A percentile compares a stretch with the other conserved stretches of the same genome.
Conservation (phyloP, 2,329 filamentous ascomycete species). For the Fusarium sp. region DNA sequence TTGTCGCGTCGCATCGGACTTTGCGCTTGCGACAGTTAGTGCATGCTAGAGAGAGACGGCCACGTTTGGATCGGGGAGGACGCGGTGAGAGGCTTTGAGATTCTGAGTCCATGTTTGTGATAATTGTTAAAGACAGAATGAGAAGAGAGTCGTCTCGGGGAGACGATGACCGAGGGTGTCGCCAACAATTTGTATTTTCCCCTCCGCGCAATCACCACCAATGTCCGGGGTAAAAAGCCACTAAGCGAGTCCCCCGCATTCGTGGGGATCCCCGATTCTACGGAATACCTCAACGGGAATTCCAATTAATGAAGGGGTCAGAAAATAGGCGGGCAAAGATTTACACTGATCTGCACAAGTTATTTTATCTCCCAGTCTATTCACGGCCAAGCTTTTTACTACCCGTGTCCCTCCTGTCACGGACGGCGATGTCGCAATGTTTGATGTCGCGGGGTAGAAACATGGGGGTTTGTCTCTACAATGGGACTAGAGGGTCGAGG, state of each 20-base stretch:
- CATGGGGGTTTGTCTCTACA: neutral
- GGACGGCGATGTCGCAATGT: neutral
- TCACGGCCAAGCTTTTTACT: neutral
- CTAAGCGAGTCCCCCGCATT: conserved; percentile 31
- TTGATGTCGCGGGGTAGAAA: conserved; percentile 10
- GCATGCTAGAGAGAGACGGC: conserved; percentile 33
- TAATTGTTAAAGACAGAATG: neutral
- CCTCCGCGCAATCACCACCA: conserved; percentile 14
- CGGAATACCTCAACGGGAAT: conserved; percentile 14
- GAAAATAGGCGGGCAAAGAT: neutral
- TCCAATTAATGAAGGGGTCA: neutral
- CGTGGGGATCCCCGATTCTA: conserved; percentile 15
- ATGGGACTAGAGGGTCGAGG: conserved; percentile 11
- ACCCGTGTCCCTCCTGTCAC: neutral
- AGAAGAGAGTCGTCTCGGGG: neutral
- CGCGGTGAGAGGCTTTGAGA: conserved; percentile 10
- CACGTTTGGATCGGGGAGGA: conserved; percentile 26
- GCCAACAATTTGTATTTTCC: conserved; percentile 36
- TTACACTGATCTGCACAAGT: too few relatives aligned
- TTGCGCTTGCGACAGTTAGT: conserved; percentile 39
- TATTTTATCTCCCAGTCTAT: neutral
- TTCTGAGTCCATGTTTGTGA: conserved; percentile 12
- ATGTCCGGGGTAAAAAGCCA: conserved; percentile 23
- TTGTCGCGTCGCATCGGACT: conserved; percentile 40
- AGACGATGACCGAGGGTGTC: conserved; percentile 23